These are phyloP conservation scores for Coemansia sp. DNA, from an alignment of 192 early-diverging fungal species.

Conservation along the genomic window DNA sequence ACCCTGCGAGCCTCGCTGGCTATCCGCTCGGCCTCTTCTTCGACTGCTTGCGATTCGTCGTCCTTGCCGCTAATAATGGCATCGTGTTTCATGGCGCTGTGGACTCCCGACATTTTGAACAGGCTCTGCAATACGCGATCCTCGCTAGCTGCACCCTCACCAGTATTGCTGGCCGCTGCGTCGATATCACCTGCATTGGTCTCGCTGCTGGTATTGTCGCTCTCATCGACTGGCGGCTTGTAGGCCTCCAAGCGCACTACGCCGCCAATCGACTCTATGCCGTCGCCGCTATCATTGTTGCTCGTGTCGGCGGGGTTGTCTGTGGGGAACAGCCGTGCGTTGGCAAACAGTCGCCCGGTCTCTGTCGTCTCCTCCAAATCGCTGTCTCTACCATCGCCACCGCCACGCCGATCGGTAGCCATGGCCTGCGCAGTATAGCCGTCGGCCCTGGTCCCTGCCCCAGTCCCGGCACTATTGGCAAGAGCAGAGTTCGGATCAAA, in stretches of 20 bases:
- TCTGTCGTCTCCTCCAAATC: conserved; percentile 56
- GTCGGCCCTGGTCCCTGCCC: neutral
- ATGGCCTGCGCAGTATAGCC: neutral
- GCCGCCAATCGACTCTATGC: conserved; percentile 23
- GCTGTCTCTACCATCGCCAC: conserved; percentile 29
- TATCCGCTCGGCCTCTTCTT: conserved; percentile 77
- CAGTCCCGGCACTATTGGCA: neutral
- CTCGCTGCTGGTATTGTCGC: neutral
- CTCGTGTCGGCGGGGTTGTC: neutral
- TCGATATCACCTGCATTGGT: neutral
- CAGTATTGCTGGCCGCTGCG: neutral
- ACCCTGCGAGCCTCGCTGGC: conserved; percentile 77
- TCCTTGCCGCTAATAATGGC: conserved; percentile 72
- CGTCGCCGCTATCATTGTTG: conserved; percentile 4
- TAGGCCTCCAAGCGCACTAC: conserved; percentile 32
- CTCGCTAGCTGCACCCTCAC: conserved; percentile 52
- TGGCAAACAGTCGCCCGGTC: conserved; percentile 81
- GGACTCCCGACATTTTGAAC: conserved; percentile 83
- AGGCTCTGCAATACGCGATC: conserved; percentile 72
- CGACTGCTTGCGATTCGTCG: conserved; percentile 64
- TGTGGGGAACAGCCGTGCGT: conserved; percentile 60
- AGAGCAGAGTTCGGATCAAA: conserved; percentile 16
- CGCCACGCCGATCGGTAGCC: conserved; percentile 20
- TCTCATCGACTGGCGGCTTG: conserved; percentile 9
- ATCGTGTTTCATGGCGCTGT: conserved; percentile 90